Evolutionary conservation across 2,329 filamentous ascomycete genomes (phyloP).

Genomic region (Beauveria asiatica): DNA sequence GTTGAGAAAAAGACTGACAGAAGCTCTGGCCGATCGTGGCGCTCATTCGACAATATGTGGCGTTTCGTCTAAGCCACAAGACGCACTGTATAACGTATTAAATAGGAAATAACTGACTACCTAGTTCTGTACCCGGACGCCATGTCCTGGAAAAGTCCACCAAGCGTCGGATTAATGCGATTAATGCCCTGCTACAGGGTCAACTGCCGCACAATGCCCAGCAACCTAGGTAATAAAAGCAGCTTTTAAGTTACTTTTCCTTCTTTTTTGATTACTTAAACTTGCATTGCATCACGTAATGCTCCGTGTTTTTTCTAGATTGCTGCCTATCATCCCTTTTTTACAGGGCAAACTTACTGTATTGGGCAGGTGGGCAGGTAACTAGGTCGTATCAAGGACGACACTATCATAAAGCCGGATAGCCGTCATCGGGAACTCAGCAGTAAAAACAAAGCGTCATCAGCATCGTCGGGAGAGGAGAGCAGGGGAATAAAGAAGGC

Average conservation of each 20-base stretch:
- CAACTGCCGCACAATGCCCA: not conserved
- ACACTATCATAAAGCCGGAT: slow-evolving; percentile 4
- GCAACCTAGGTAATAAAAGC: no score
- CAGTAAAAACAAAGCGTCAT: not conserved
- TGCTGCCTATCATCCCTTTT: not conserved
- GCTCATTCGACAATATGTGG: not conserved
- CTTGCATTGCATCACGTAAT: not conserved
- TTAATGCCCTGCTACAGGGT: not conserved
- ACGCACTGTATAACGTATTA: no score
- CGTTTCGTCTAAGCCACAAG: not conserved
- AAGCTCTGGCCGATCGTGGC: not conserved
- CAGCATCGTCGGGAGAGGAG: no score
- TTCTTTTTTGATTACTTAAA: no score
- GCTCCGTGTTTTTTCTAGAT: not conserved
- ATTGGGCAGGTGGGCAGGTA: slow-evolving; percentile 1
- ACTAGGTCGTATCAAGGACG: not conserved
- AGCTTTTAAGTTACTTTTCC: no score
- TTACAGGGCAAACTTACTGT: not conserved
- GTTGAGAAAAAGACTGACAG: not conserved
- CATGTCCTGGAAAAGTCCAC: not conserved
- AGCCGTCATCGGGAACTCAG: not conserved
- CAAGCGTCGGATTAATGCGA: not conserved
- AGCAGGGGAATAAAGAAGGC: no score
- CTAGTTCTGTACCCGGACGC: not conserved
- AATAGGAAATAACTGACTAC: no score